Evolutionary conservation across 2,329 filamentous ascomycete species (phyloP).

Genomic region (Tolypocladium capitatum): DNA sequence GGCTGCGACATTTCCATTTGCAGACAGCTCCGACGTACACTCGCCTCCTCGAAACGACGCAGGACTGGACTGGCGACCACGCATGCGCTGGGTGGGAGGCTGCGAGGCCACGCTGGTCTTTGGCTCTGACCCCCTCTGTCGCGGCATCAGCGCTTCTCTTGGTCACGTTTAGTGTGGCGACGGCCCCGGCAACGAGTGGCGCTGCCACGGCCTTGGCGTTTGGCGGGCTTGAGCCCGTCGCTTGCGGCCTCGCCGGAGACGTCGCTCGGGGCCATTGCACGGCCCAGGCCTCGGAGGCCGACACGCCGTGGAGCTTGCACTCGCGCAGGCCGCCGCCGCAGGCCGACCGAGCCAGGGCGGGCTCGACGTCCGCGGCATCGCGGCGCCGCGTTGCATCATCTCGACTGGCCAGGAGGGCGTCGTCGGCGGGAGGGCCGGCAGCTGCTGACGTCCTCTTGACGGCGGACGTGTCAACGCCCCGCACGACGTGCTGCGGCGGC

Average conservation of each 20-base stretch:
- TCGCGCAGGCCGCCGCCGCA: constrained; percentile 3
- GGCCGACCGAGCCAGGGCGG: constrained; percentile 13
- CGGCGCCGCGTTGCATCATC: constrained; percentile 16
- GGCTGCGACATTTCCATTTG: constrained; percentile 22
- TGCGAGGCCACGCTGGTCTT: constrained; percentile 27
- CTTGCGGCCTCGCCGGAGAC: constrained; percentile 17
- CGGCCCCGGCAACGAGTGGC: constrained; percentile 5
- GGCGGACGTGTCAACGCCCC: constrained; percentile 22
- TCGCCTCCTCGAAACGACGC: constrained; percentile 28
- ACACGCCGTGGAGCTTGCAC: constrained; percentile 10
- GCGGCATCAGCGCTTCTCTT: constrained; percentile 8
- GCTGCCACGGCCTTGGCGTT: constrained; percentile 10
- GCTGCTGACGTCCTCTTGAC: constrained; percentile 34
- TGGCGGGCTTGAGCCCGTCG: constrained; percentile 12
- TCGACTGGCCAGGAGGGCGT: too few relatives aligned
- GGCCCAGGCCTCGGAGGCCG: constrained; percentile 11
- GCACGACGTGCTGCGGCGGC: constrained; percentile 25
- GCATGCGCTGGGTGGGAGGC: constrained; percentile 33
- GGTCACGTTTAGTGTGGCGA: constrained; percentile 22
- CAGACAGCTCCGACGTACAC: constrained; percentile 23
- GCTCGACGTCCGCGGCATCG: constrained; percentile 14
- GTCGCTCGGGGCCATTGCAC: constrained; percentile 11
- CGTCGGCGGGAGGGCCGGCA: constrained; percentile 21
- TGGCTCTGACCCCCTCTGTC: constrained; percentile 28
- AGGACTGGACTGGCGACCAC: constrained; percentile 34